Base-by-base conservation (phyloP, 768 basidiomycete species). In the Russula sp. region DNA sequence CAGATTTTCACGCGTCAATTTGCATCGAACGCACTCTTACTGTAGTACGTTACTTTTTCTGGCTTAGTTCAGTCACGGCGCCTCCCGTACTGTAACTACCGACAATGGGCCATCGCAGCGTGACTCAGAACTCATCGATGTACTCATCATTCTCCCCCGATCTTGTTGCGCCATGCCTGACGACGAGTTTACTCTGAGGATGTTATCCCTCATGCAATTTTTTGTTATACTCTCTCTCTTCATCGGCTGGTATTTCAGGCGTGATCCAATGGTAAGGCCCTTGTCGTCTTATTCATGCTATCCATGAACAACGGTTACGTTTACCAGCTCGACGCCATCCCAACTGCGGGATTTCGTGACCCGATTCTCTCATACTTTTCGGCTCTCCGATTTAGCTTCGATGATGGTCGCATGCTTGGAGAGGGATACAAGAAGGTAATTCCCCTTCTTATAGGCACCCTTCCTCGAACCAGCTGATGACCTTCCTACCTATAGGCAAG, bases 301-400 rank as follows among this genome's bases (percentile, higher is more conserved):
- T 9, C 16, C 5, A n/a, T 20, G 38, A 55, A 9, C 1, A 14
- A 26, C 24, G 13, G 2, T 20, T 7, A 42, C 14, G 5, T 13
- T 9, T 14, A n/a, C 30, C 14, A 51, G 50, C 26, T 51, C 30
- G 28, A 51, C 16, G 8, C 28, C 9, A 51, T 48, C 46, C 46
- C 46, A 5, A 22, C 46, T 9, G 22, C 24, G 8, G 46, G 46
- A n/a, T 10, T 46, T 48, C 70, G 64, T 8, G 62, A 50, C 16
- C 69, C 72, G 28, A 42, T 76, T 1, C 67, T 72, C 26, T 76
- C 75, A 4, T 76, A 69, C 55, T 38, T 54, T 16, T 63, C 58
- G 2, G 67, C 59, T 34, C 3, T 36, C 50, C 32, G 28, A 9
- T 36, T 48, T 13, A 49, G 14, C 14, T 4, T 55, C 16, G 44